Evolutionary conservation across 495 filamentous ascomycete genomes (phyloP), one percentile per base, ranked within the genome.

Genomic region (Melanomma pulvis-pyrius): DNA sequence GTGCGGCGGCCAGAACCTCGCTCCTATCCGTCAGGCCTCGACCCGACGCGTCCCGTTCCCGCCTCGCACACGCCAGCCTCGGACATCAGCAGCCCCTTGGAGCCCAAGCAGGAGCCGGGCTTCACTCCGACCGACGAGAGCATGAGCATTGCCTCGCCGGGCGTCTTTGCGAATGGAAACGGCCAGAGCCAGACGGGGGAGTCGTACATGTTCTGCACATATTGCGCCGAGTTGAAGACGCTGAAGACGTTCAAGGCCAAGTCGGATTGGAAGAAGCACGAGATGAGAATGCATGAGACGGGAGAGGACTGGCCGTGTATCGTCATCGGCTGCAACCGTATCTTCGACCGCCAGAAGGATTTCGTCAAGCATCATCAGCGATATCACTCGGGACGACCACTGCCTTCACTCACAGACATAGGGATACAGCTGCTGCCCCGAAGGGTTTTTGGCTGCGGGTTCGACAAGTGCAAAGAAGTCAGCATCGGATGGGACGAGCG

Each of bases 261-360:
- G 24, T 69, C 67, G 13, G 67, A 69, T 53, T 69, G 67, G 67
- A 69, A 69, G 53, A 64, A 65, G 32, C 67, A 69, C 30, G 67
- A 69, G 46, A 69, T 64, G 60, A 44, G 61, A 26, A 64, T 69
- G 60, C 67, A 69, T 49, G 67, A 69, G 56, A 69, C 67, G 13
- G 67, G 67, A 0, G 67, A 64, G 29, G 67, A 69, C 32, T 69
- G 60, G 60, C 67, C 53, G n/a, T 69, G 67, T 24, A 46, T 53
- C 6, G 67, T 65, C 2, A 52, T 60, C 25, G 67, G 67, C 17
- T 69, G 67, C 55, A 54, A 39, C 22, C 34, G 61, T 6, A 58
- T 69, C n/a, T 61, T 60, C 29, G 60, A 64, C 25, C 53, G 67
- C n/a, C 60, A 69, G n/a, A 69, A 69, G 30, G 67, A 69, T 30